Evolutionary conservation across 345 rosid genomes (phyloP), one percentile per base, ranked within the genome.

Genomic region (Syzygium aqueum): DNA sequence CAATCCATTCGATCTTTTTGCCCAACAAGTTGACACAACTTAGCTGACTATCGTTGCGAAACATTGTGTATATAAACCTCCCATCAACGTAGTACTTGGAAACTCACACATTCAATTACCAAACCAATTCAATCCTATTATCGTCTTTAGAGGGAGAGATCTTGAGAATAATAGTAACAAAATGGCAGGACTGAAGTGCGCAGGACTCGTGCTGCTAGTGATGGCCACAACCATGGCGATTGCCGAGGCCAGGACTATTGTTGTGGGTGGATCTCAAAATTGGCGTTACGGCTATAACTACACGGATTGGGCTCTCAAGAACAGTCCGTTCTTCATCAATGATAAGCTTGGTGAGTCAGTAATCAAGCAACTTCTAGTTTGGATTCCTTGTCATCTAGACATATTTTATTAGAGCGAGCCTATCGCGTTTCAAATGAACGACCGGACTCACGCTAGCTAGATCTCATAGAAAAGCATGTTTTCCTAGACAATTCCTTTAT

Each of bases 241-340:
- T 11, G 37, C 85, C 65, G 88, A 89, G 77, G 89, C 91, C 86
- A 85, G 52, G 80, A 88, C 87, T 43, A 73, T 87, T 65, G 63
- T 67, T 5, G 90, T 88, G 5, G 91, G 91, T 7, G 91, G 90
- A 37, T 59, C 88, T 8, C 85, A 90, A 53, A 65, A 63, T 27
- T 88, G 91, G 91, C 88, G 65, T 57, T 87, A 59, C 53, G 90
- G 90, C 30, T 86, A 86, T 46, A 88, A 90, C 87, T 90, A 90
- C 86, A 77, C 91, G 6, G 87, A 85, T 10, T 90, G 91, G 91
- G 84, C 87, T 85, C 87, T 87, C 82, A 85, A 85, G 86, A 88
- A 84, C 78, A 82, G 87, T 61, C 90, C 91, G 65, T 88, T 88
- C 82, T 88, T 54, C 84, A 61, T 90, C 53, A 85, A 88, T 17